A percentile compares a stretch with the other conserved stretches of the same genome.
Evolutionary conservation across 768 basidiomycete genomes (phyloP).

Genomic region (Leccinum subtestaceum): DNA sequence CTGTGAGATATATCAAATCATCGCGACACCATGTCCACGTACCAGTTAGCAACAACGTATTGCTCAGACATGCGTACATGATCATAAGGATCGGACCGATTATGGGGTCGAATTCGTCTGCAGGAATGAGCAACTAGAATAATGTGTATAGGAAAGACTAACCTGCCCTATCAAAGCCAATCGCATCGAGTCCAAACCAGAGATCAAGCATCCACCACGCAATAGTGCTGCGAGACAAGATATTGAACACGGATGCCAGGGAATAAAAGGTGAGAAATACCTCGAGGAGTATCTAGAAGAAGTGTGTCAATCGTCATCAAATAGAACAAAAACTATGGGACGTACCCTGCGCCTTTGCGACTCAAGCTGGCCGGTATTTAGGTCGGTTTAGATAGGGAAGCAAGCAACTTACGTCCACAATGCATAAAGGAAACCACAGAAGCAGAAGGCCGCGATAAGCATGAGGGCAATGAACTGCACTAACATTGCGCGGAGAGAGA

Average conservation of each 20-base stretch:
- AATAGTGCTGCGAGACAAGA: conserved; percentile 46
- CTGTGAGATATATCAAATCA: conserved; percentile 3
- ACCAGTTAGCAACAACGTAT: conserved; percentile 90
- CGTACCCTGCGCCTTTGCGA: conserved; percentile 57
- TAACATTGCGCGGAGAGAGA: conserved; percentile 89
- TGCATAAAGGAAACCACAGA: conserved; percentile 89
- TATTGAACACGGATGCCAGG: not conserved
- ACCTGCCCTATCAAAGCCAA: conserved; percentile 83
- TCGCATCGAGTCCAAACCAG: conserved; percentile 94
- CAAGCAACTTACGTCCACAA: conserved; percentile 77
- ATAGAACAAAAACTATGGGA: conserved; percentile 2
- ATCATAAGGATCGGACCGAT: conserved; percentile 93
- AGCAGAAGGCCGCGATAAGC: conserved; percentile 86
- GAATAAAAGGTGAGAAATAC: conserved; percentile 23
- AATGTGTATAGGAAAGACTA: conserved; percentile 29
- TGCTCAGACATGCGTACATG: conserved; percentile 87
- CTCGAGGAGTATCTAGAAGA: conserved; percentile 32
- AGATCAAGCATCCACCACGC: conserved; percentile 96
- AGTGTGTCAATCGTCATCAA: conserved; percentile 11
- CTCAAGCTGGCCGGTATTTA: conserved; percentile 47
- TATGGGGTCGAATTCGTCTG: conserved; percentile 76
- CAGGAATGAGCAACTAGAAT: conserved; percentile 4
- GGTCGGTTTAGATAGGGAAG: not conserved
- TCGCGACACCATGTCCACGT: conserved; percentile 20
- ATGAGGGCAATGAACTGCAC: conserved; percentile 83